Conservation (phyloP, 2,329 filamentous ascomycete genomes). For the Neospermospora avenae region DNA sequence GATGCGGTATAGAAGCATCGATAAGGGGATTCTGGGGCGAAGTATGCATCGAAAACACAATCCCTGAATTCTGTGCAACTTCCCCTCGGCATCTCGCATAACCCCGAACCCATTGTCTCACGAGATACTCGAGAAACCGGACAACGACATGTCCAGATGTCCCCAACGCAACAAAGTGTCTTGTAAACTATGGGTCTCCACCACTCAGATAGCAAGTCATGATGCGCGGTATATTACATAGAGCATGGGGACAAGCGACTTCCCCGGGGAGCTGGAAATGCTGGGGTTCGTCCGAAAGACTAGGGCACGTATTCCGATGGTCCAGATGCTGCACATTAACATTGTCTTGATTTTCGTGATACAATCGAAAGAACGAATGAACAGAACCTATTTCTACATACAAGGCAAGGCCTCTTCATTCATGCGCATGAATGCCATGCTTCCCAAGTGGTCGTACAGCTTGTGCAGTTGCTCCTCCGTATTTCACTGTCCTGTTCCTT, state of each 20-base stretch:
- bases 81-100: constrained; percentile 11
- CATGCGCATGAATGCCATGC: constrained; percentile 27
- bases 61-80: constrained; percentile 8
- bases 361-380: constrained; percentile 2
- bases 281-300: neutral
- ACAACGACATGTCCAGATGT: constrained; percentile 18
- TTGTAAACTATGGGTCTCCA: neutral
- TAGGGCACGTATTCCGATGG: neutral
- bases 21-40: neutral
- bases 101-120: neutral
- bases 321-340: constrained; percentile 6
- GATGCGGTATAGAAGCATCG: neutral
- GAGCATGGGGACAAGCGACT: neutral
- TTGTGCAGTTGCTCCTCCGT: constrained; percentile 20
- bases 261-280: neutral
- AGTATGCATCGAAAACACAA: constrained; percentile 2
- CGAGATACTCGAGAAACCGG: constrained; percentile 13
- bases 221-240: neutral
- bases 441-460: constrained; percentile 30
- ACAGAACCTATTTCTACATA: constrained; percentile 30
- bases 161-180: constrained; percentile 5
- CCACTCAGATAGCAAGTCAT: neutral
- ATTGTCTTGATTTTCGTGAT: constrained; percentile 13
- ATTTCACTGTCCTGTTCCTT: neutral
- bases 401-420: constrained; percentile 21